Evolutionary conservation across 2,329 filamentous ascomycete genomes (phyloP).

Genomic region (Hypoxylon sp.): DNA sequence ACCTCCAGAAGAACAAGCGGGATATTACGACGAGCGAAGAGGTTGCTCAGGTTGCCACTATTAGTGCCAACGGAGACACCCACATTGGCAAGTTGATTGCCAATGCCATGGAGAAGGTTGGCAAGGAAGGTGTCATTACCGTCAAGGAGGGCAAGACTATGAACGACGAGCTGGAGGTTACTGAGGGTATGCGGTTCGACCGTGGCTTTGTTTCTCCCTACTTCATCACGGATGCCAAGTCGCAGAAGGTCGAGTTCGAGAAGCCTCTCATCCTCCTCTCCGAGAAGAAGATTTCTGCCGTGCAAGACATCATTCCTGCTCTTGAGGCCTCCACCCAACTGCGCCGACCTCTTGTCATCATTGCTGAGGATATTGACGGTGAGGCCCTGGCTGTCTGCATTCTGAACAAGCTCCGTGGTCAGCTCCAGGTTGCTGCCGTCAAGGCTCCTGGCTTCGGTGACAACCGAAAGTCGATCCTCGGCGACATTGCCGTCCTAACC

Average conservation of each 20-base stretch:
- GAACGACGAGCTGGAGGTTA: constrained; percentile 97
- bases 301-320: constrained; percentile 98
- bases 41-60: constrained; percentile 98
- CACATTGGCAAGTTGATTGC: constrained; percentile 97
- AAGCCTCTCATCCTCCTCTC: constrained; percentile 98
- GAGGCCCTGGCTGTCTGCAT: constrained; percentile 99
- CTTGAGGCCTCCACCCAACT: constrained; percentile 97
- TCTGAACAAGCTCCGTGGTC: constrained; percentile 99
- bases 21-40: constrained; percentile 98
- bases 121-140: constrained; percentile 99
- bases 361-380: constrained; percentile 98
- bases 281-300: constrained; percentile 99
- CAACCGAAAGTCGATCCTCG: constrained; percentile 99
- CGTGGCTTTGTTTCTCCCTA: constrained; percentile 98
- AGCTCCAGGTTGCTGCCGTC: constrained; percentile 97
- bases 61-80: constrained; percentile 95
- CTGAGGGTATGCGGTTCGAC: constrained; percentile 99
- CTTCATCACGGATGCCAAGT: constrained; percentile 99
- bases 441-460: constrained; percentile 99
- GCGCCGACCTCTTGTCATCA: constrained; percentile 96
- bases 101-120: constrained; percentile 99
- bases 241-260: constrained; percentile 99
- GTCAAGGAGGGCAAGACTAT: constrained; percentile 99
- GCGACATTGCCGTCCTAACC: constrained; percentile 94
- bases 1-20: constrained; percentile 94